phyloP scores from a whole-genome alignment of 2,329 filamentous ascomycete genomes.

The Ophiostoma perfectum region DNA sequence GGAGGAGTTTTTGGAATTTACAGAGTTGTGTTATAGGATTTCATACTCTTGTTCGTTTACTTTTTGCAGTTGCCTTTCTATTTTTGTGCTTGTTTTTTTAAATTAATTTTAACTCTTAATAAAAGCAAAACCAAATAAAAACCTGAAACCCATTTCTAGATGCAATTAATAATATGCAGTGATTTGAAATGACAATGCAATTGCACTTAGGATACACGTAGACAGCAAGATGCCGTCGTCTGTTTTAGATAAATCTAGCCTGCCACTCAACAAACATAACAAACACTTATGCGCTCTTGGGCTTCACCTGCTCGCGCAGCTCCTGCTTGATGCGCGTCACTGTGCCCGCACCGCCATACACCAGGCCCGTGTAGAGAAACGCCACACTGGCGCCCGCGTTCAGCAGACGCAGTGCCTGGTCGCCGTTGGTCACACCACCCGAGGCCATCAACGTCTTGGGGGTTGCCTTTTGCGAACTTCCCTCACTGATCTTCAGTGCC shows the following conservation, averaged over 20 bases:
- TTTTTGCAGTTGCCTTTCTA: not conserved
- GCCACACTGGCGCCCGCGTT: constrained; percentile 86
- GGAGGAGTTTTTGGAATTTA: no score
- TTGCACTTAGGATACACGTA: not conserved
- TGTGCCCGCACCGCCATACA: constrained; percentile 60
- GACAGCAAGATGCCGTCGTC: not conserved
- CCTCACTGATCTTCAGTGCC: constrained; percentile 31
- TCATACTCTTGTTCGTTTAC: no score
- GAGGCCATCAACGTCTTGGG: constrained; percentile 85
- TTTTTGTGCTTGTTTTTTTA: not conserved
- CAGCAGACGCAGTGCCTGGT: constrained; percentile 73
- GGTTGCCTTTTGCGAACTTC: constrained; percentile 20
- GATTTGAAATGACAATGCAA: not conserved
- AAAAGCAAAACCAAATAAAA: no score
- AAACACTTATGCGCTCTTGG: not conserved
- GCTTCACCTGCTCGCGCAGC: constrained; percentile 41
- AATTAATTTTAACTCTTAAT: not conserved
- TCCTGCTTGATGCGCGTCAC: constrained; percentile 61
- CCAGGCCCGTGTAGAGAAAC: constrained; percentile 79
- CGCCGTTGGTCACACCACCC: constrained; percentile 84
- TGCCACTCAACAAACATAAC: not conserved
- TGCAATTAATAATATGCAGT: no score
- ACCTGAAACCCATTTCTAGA: no score
- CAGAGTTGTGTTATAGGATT: no score
- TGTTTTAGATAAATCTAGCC: not conserved